Evolutionary conservation across 2,329 filamentous ascomycete genomes (phyloP), one percentile per base, ranked within the genome.

Genomic region (Epichloe hybrida): DNA sequence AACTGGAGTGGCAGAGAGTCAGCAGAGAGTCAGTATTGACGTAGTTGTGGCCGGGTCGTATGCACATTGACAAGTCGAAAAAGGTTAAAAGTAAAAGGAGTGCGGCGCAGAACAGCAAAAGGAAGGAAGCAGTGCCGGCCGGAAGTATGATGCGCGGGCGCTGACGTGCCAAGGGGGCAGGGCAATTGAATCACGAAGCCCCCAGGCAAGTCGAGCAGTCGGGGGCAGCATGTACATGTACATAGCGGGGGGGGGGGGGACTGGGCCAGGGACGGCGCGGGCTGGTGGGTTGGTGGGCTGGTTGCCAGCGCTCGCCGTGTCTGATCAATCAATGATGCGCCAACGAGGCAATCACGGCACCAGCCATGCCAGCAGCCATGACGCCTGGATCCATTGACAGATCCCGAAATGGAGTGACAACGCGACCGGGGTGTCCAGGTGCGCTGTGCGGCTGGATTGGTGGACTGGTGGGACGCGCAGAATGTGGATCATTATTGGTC

Each of bases 1-100:
- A 52, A 95, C 88, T 94, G 66, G 56, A 50, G 52, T 54, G 61
- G 23, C 12, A 6, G 37, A 37, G n/a, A 46, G 52, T 45, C 37
- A 46, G 23, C 12, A 6, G 37, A 37, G n/a, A 46, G 52, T 45
- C 37, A 46, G 41, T 41, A 41, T 44, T 45, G 48, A 50, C 49
- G 44, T 48, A 42, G 17, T 38, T 1, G 27, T 15, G 27, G 21
- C 31, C 31, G 31, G 11, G 3, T 8, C 46, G 36, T 47, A 50
- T 23, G 23, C 34, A 36, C 31, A 27, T 21, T 11, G 27, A 31
- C 31, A 31, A 31, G 23, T 27, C 13, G 21, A 31, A 17, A 44
- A 38, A 9, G 17, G 23, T 11, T 20, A 11, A 45, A 34, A 37
- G 15, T 20, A 11, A 45, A 34, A 37, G 15, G 17, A n/a, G 5